Conservation (phyloP, 305 asterid species). For the Fraxinus nigra region DNA sequence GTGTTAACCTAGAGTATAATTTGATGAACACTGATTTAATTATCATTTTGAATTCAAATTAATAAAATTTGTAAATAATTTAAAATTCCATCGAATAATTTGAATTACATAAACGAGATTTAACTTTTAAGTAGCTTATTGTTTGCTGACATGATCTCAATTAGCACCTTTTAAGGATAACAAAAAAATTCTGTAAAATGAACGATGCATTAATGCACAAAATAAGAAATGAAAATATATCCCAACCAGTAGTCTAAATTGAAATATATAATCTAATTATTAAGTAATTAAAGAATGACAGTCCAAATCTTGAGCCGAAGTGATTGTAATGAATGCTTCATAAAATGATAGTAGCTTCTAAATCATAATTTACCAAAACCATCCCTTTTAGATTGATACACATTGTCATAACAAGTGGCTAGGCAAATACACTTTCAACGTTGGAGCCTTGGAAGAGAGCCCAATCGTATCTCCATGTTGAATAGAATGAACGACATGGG, state of each 20-base stretch:
- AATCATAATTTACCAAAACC: neutral
- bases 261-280: neutral
- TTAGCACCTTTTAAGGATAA: neutral
- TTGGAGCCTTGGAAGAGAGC: constrained; percentile 70
- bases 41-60: neutral
- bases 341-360: neutral
- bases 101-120: neutral
- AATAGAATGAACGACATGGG: constrained; percentile 58
- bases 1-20: no score
- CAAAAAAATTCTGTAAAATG: neutral
- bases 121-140: neutral
- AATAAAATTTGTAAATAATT: neutral
- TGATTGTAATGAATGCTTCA: neutral
- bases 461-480: constrained; percentile 70
- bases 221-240: neutral
- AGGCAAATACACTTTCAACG: constrained; percentile 63
- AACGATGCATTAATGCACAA: neutral
- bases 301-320: neutral
- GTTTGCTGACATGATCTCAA: neutral
- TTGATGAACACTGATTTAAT: neutral
- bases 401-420: constrained; percentile 31
- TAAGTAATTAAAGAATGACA: neutral
- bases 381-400: neutral
- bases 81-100: neutral
- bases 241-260: neutral